A percentile compares a stretch with the other conserved stretches of the same genome.
These are phyloP conservation scores for Ogataea ganodermae DNA, from an alignment of 805 yeast species.

Conservation along the genomic window DNA sequence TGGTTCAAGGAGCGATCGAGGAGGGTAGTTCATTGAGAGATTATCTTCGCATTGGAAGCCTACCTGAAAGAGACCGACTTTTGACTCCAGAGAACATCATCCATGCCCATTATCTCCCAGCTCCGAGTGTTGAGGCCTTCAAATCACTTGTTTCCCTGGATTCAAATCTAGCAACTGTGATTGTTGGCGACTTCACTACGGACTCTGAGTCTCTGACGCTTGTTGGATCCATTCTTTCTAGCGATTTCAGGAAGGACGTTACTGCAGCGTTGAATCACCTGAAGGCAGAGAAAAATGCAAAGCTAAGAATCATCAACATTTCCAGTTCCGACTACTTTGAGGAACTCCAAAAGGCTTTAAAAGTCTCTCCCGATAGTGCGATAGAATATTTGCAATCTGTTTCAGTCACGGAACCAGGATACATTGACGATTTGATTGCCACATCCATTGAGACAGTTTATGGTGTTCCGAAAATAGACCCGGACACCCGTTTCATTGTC, in stretches of 20 bases:
- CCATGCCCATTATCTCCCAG: conserved; percentile 16
- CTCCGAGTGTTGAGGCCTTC: conserved; percentile 9
- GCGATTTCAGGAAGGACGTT: conserved; percentile 46
- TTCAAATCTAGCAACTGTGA: neutral
- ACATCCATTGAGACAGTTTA: conserved; percentile 6
- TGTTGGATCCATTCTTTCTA: conserved; percentile 55
- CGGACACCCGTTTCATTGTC: conserved; percentile 36
- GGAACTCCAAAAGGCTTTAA: conserved; percentile 6
- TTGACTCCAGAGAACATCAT: conserved; percentile 51
- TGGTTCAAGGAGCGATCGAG: conserved; percentile 32
- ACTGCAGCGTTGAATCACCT: conserved; percentile 33
- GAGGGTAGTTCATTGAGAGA: conserved; percentile 36
- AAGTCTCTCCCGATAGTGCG: conserved; percentile 7
- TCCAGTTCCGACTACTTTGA: neutral
- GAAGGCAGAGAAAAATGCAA: conserved; percentile 12
- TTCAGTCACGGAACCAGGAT: neutral
- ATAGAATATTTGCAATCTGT: neutral
- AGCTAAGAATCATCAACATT: conserved; percentile 24
- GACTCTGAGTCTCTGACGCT: conserved; percentile 37
- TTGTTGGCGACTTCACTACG: neutral
- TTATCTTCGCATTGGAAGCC: conserved; percentile 45
- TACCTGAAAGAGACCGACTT: conserved; percentile 46
- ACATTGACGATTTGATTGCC: neutral
- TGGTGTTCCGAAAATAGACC: conserved; percentile 5
- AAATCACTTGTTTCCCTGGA: conserved; percentile 1